A percentile compares a stretch with the other conserved stretches of the same genome.
phyloP scores from a whole-genome alignment of 345 rosid species.

The Raphanus sativus region DNA sequence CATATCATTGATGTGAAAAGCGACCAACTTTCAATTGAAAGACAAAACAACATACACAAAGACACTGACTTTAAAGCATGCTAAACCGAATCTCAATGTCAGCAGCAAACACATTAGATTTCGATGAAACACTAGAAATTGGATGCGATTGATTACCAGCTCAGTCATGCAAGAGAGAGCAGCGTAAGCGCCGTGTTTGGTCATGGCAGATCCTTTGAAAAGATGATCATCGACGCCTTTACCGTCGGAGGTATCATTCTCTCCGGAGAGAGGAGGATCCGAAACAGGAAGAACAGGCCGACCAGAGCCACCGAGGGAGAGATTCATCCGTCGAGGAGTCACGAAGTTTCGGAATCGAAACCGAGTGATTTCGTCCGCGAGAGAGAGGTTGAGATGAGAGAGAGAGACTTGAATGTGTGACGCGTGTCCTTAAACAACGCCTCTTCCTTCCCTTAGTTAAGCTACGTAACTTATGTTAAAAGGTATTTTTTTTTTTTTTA shows the following conservation, averaged over 20 bases:
- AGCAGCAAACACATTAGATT: background rate
- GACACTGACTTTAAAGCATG: slow-evolving; percentile 1
- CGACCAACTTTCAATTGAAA: no score
- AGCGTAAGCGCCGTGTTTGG: slow-evolving; percentile 75
- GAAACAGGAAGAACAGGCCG: slow-evolving; percentile 63
- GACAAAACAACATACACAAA: background rate
- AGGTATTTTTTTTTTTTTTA: no score
- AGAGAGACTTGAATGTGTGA: no score
- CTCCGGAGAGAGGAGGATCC: slow-evolving; percentile 52
- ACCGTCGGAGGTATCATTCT: slow-evolving; percentile 47
- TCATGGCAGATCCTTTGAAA: slow-evolving; percentile 92
- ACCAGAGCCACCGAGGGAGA: no score
- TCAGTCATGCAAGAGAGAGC: slow-evolving; percentile 86
- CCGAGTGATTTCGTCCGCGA: no score
- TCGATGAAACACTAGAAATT: background rate
- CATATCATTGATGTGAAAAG: background rate
- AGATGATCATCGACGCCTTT: slow-evolving; percentile 61
- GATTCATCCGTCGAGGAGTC: no score
- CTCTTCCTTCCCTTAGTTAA: no score
- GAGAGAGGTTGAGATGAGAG: no score
- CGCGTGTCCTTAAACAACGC: no score
- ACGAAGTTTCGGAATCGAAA: no score
- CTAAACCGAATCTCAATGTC: slow-evolving; percentile 44
- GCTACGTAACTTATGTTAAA: no score
- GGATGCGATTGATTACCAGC: slow-evolving; percentile 53